Base-by-base conservation (phyloP, 108 stramenopile genomes). In the Conticribra guillardii region DNA sequence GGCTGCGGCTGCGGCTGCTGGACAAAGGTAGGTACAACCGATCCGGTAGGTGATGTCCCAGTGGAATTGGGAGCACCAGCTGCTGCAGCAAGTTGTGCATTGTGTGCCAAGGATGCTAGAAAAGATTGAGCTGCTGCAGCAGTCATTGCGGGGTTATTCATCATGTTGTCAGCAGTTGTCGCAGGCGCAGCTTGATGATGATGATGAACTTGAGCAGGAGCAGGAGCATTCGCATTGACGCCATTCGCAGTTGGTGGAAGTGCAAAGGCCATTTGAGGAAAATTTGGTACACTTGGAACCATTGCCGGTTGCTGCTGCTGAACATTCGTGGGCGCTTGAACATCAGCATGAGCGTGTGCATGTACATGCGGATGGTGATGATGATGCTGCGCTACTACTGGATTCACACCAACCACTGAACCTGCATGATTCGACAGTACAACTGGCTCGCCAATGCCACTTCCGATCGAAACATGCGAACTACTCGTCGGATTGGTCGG, bases 11-110 rank as follows among this genome's bases (percentile, higher is more conserved):
- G 56, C 27, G 29, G n/a, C 18, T 57, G 56, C 29, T 57, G 56
- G 11, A 11, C 11, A 41, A 41, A 41, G 8, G 5, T 5, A 41
- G 50, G 50, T 15, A 51, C 16, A 18, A 18, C 4, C 4, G 50
- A 51, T 51, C n/a, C 21, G n/a, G 50, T 19, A n/a, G 50, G 21
- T 19, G 50, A 21, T 51, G 50, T 51, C n/a, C n/a, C 50, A 4
- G 50, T n/a, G 16, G 52, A 29, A 37, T 51, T 51, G 15, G 49
- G 37, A 60, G 60, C n/a, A 22, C 32, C n/a, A 2, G 70, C 31
- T 28, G 70, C 70, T n/a, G 70, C 60, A 32, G 60, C 60, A 53
- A 71, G 49, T 19, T 71, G 60, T 0, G 70, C 59, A 61, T 71
- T 71, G 23, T 44, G 27, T 19, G 70, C 70, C 32, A 71, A 49